Conservation (phyloP, 2,329 filamentous ascomycete species). For the Ophiostoma ulmi region DNA sequence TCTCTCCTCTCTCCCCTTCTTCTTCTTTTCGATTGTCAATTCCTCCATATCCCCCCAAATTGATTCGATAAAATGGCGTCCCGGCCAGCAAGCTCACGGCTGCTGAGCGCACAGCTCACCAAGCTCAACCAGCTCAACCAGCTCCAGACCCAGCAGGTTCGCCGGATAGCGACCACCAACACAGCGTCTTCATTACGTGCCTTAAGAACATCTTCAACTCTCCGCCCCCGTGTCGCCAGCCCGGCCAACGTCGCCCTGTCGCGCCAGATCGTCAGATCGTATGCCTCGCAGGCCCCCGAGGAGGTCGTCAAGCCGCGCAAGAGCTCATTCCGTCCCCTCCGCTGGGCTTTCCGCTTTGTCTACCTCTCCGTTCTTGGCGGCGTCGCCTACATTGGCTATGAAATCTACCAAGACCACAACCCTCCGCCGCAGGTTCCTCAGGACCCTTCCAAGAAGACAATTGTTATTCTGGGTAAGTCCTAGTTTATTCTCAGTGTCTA, state of each 20-base stretch:
- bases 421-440: slow-evolving; percentile 72
- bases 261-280: slow-evolving; percentile 32
- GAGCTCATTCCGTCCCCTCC: slow-evolving; percentile 60
- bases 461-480: slow-evolving; percentile 79
- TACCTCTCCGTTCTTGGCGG: slow-evolving; percentile 69
- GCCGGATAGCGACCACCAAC: slow-evolving; percentile 30
- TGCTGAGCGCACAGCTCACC: slow-evolving; percentile 27
- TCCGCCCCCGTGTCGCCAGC: slow-evolving; percentile 13
- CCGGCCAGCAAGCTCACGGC: slow-evolving; percentile 32
- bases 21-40: slow-evolving; percentile 13
- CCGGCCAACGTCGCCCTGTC: slow-evolving; percentile 19
- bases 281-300: slow-evolving; percentile 30
- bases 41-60: slow-evolving; percentile 24
- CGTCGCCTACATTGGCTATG: slow-evolving; percentile 68
- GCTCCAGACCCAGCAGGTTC: slow-evolving; percentile 24
- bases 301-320: slow-evolving; percentile 42
- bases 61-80: slow-evolving; percentile 33
- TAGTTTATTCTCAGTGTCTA: neutral
- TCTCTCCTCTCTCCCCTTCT: slow-evolving; percentile 20
- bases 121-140: slow-evolving; percentile 25
- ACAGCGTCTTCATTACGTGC: slow-evolving; percentile 21
- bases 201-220: slow-evolving; percentile 29
- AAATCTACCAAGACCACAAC: slow-evolving; percentile 76
- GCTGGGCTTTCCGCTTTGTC: slow-evolving; percentile 77
- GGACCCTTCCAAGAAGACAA: slow-evolving; percentile 89